Evolutionary conservation across 1,284 basidiomycete species (phyloP).

Genomic region (Microstroma glucosiphilum): DNA sequence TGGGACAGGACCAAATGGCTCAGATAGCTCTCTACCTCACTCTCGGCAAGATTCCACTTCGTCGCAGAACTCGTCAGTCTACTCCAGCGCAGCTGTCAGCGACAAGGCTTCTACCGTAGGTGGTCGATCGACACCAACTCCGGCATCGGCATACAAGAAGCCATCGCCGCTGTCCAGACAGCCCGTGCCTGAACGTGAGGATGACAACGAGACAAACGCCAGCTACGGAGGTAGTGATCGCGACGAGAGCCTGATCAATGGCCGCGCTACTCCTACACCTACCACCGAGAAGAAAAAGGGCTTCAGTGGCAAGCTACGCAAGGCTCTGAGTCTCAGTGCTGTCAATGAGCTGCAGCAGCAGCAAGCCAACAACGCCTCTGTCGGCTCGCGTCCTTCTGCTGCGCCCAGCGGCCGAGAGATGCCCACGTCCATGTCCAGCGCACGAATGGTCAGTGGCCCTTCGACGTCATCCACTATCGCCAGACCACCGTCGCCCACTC

Average conservation of each 20-base stretch:
- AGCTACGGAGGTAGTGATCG: slow-evolving; percentile 39
- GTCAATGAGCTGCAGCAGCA: slow-evolving; percentile 30
- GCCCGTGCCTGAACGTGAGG: slow-evolving; percentile 23
- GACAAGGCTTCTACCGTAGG: slow-evolving; percentile 4
- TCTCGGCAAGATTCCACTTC: slow-evolving; percentile 11
- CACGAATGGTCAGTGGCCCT: too few species aligned
- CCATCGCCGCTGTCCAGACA: slow-evolving; percentile 40
- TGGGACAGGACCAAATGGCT: background rate
- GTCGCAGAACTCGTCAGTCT: slow-evolving; percentile 9
- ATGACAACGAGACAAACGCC: slow-evolving; percentile 26
- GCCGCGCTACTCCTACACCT: slow-evolving; percentile 31
- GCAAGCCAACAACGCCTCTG: slow-evolving; percentile 8
- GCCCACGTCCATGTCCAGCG: background rate
- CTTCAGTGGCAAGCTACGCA: slow-evolving; percentile 37
- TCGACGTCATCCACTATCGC: too few species aligned
- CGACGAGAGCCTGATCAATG: slow-evolving; percentile 18
- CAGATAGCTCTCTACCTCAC: background rate
- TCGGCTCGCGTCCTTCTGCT: slow-evolving; percentile 15
- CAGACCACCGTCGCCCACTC: too few species aligned
- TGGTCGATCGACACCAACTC: slow-evolving; percentile 6
- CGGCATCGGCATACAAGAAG: slow-evolving; percentile 19
- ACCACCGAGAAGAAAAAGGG: slow-evolving; percentile 36
- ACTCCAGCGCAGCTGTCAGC: slow-evolving; percentile 6
- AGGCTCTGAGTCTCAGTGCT: slow-evolving; percentile 39
- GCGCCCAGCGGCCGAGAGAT: background rate